phyloP scores from a whole-genome alignment of 73 alveolate species.

The Paramecium primaurelia region DNA sequence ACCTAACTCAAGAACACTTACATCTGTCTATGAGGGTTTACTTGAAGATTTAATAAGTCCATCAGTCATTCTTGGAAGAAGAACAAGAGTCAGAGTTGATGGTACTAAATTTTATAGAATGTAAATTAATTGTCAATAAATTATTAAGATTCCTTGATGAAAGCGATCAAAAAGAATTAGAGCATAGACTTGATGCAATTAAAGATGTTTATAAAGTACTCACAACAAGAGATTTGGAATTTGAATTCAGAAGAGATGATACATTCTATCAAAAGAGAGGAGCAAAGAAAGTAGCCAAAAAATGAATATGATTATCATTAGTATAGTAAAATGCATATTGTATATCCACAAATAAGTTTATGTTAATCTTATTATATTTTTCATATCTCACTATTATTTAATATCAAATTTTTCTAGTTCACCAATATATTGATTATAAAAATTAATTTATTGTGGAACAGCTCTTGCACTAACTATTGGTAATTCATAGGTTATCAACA shows the following conservation, averaged over 20 bases:
- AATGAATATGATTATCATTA: not conserved
- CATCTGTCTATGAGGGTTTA: conserved; percentile 58
- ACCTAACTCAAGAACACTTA: conserved; percentile 59
- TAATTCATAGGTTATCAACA: conserved; percentile 88
- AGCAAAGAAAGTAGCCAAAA: conserved; percentile 31
- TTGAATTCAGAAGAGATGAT: conserved; percentile 22
- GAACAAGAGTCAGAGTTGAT: conserved; percentile 63
- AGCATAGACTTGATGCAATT: not conserved
- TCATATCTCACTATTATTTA: conserved; percentile 5
- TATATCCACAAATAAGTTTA: not conserved
- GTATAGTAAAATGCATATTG: not conserved
- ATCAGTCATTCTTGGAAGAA: conserved; percentile 53
- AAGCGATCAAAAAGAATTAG: not conserved
- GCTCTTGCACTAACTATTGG: conserved; percentile 96
- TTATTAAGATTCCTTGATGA: conserved; percentile 33
- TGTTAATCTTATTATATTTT: not conserved
- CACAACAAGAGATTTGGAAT: conserved; percentile 43
- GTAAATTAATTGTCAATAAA: not conserved
- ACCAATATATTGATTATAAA: conserved; percentile 50
- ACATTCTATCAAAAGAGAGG: not conserved
- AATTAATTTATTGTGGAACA: conserved; percentile 83
- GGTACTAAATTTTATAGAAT: conserved; percentile 58
- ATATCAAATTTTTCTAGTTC: conserved; percentile 52
- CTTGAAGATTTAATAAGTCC: conserved; percentile 58
- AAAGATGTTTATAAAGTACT: not conserved